Conservation (phyloP, 345 rosid genomes). For the Ricinus communis region DNA sequence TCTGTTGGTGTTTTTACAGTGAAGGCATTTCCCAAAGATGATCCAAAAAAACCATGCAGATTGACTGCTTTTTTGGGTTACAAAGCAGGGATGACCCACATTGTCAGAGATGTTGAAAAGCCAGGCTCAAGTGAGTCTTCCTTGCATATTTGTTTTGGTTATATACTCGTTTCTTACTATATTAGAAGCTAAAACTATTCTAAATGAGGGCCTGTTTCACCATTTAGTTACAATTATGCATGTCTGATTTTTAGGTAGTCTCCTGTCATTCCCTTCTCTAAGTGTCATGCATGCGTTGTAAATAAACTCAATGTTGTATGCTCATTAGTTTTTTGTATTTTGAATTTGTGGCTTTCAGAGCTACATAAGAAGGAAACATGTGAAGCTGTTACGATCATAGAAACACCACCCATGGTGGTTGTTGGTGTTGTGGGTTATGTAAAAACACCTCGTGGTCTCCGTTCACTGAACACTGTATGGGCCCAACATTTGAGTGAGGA, state of each 20-base stretch:
- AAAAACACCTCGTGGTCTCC: conserved; percentile 64
- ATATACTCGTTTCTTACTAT: not conserved
- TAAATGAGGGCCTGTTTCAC: not conserved
- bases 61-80: conserved; percentile 79
- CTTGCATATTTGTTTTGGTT: not conserved
- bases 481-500: conserved; percentile 87
- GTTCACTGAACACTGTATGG: conserved; percentile 71
- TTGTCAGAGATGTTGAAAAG: conserved; percentile 79
- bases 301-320: not conserved
- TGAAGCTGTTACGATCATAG: conserved; percentile 74
- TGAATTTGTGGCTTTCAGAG: conserved; percentile 32
- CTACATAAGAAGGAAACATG: conserved; percentile 88
- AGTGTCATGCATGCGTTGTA: too few species aligned
- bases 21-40: conserved; percentile 88
- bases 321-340: not conserved
- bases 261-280: not conserved
- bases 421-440: conserved; percentile 82
- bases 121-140: conserved; percentile 70
- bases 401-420: conserved; percentile 73
- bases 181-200: too few species aligned
- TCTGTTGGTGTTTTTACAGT: conserved; percentile 36
- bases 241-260: not conserved
- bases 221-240: not conserved
- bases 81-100: conserved; percentile 89
- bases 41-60: conserved; percentile 58